These are phyloP conservation scores for Aspergillus terreus DNA, from an alignment of 2,329 filamentous ascomycete genomes.

Conservation along the genomic window DNA sequence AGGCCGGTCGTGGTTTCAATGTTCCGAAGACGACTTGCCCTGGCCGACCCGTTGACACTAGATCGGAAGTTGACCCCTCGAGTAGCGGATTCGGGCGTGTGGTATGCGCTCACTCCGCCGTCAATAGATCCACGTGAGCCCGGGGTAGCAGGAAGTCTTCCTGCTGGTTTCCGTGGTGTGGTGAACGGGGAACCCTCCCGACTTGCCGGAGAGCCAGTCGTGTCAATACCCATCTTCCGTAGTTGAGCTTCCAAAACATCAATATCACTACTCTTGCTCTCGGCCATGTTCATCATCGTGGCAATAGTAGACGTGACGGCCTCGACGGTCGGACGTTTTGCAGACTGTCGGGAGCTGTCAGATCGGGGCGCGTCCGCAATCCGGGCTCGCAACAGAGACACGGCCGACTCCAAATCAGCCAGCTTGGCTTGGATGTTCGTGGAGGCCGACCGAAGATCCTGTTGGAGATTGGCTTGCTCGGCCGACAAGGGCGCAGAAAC, in stretches of 20 bases:
- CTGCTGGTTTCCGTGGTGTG: constrained; percentile 32
- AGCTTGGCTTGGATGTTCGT: constrained; percentile 70
- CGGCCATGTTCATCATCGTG: constrained; percentile 89
- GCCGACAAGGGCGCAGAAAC: constrained; percentile 72
- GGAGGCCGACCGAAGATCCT: constrained; percentile 74
- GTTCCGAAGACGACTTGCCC: constrained; percentile 29
- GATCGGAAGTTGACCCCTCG: constrained; percentile 30
- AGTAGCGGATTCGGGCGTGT: constrained; percentile 39
- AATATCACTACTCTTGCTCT: constrained; percentile 86
- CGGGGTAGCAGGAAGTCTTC: constrained; percentile 33
- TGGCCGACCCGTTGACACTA: constrained; percentile 33
- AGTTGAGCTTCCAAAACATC: constrained; percentile 87
- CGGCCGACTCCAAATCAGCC: constrained; percentile 72
- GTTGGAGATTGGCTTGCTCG: constrained; percentile 79
- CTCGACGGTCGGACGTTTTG: constrained; percentile 75
- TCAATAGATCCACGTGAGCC: constrained; percentile 36
- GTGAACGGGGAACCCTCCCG: constrained; percentile 38
- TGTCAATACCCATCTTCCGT: constrained; percentile 61
- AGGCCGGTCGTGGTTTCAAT: constrained; percentile 25
- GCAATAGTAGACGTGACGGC: constrained; percentile 85
- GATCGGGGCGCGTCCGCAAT: constrained; percentile 58
- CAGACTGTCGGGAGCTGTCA: constrained; percentile 37
- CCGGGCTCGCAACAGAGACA: constrained; percentile 75
- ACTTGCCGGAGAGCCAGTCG: constrained; percentile 20
- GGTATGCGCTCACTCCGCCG: constrained; percentile 31